Evolutionary conservation across 768 basidiomycete species (phyloP), one percentile per base, ranked within the genome.

Genomic region (Termitomyces sp.): DNA sequence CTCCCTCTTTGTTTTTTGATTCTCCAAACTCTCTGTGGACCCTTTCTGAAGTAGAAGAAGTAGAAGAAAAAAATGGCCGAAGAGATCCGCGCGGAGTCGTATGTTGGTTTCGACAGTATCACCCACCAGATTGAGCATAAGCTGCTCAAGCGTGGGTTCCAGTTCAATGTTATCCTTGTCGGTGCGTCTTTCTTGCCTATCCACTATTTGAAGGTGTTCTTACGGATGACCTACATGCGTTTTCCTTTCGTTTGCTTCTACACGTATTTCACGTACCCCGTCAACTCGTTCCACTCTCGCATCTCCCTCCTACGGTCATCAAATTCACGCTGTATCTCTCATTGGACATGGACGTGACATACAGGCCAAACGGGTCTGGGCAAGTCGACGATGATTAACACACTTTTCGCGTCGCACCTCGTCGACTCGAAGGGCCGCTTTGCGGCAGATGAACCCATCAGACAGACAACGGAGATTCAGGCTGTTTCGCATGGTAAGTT

Each of bases 51-150:
- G 5, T 46, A 7, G 31, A 16, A 33, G 11, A 20, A 32, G n/a
- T 20, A 44, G 27, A 31, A 31, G 20, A 22, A 22, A 56, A 66
- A 59, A 62, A 70, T 70, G 64, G 59, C 70, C 44, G 76, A 81
- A 68, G 94, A 96, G 76, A 94, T 97, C 64, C 86, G 89, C 63
- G 94, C 94, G 31, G 81, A 89, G 59, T 86, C 90, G 44, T 96
- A 98, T 70, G 95, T 98, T 72, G 95, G 95, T 68, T 98, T 98
- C 77, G 95, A 98, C 81, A 86, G 89, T 61, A 97, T 98, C 71
- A 96, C 94, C 56, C 84, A 86, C 66, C 96, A 98, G 75, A 98
- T 98, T 64, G 96, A 99, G 80, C 91, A 95, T 82, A 98, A 98
- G 83, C 88, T 98, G 60, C 83, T 98, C 76, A 98, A 98, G 77